A percentile compares a stretch with the other conserved stretches of the same genome.
These are phyloP conservation scores for Macroventuria anomochaeta DNA, from an alignment of 2,329 filamentous ascomycete species.

Conservation along the genomic window DNA sequence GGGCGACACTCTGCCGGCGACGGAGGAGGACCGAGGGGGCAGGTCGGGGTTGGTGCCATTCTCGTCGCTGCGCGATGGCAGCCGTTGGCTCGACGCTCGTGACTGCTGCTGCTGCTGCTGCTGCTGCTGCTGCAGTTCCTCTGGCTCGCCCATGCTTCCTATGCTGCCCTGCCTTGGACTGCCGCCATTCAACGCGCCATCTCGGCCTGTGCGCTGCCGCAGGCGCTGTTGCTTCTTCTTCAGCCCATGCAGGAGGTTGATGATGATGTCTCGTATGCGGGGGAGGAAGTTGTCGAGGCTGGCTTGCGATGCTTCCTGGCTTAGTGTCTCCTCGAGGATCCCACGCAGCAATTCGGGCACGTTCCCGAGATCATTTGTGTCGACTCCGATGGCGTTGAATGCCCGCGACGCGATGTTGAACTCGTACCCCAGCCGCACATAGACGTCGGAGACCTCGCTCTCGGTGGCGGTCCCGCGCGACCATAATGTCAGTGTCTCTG, in stretches of 20 bases:
- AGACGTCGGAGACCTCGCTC: constrained; percentile 95
- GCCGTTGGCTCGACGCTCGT: constrained; percentile 51
- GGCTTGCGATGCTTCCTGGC: constrained; percentile 92
- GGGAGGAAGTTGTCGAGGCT: constrained; percentile 94
- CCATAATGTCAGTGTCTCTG: constrained; percentile 95
- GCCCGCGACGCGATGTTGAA: constrained; percentile 99
- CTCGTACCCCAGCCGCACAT: constrained; percentile 95
- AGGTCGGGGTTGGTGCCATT: constrained; percentile 50
- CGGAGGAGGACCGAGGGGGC: constrained; percentile 57
- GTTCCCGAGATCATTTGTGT: constrained; percentile 91
- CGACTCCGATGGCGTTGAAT: constrained; percentile 95
- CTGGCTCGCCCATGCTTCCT: constrained; percentile 41
- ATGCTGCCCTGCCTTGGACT: constrained; percentile 50
- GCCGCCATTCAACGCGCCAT: constrained; percentile 51
- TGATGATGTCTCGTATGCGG: constrained; percentile 96
- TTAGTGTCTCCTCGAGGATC: constrained; percentile 94
- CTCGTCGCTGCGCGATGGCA: constrained; percentile 52
- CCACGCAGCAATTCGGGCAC: constrained; percentile 89
- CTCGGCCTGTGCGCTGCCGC: constrained; percentile 61
- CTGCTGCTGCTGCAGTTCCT: constrained; percentile 50
- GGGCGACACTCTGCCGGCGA: constrained; percentile 53
- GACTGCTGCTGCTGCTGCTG: too few relatives aligned
- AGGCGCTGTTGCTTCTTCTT: constrained; percentile 97
- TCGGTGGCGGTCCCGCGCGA: constrained; percentile 91
- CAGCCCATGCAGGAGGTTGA: constrained; percentile 91